Percentiles rank a stretch among this genome's conserved stretches.
These are phyloP conservation scores for Pachyrhizus erosus DNA, from an alignment of 306 rosid genomes.

Conservation along the genomic window DNA sequence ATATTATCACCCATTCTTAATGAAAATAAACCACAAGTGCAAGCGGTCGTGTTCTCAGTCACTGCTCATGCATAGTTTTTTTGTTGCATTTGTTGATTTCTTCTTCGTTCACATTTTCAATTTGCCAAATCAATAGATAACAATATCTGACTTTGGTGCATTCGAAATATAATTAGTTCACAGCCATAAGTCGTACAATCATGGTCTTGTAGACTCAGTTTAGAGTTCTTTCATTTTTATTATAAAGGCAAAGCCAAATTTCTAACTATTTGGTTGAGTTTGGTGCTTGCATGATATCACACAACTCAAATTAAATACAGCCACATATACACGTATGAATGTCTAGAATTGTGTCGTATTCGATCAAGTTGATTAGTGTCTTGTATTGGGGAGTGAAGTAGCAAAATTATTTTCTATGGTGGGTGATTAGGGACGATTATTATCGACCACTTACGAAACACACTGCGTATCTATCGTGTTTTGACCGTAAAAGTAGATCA, in stretches of 20 bases:
- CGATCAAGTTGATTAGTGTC: conserved; percentile 37
- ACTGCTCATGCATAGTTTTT: conserved; percentile 6
- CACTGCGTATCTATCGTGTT: conserved; percentile 36
- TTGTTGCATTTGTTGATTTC: conserved; percentile 7
- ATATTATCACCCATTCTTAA: neutral
- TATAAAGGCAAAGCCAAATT: conserved; percentile 16
- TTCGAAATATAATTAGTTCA: conserved; percentile 29
- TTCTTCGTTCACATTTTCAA: conserved; percentile 44
- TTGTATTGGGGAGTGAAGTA: neutral
- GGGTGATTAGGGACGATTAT: neutral
- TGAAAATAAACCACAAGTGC: neutral
- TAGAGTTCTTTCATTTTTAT: neutral
- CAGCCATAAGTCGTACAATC: neutral
- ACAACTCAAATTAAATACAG: conserved; percentile 29
- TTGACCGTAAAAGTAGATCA: neutral
- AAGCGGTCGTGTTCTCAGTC: neutral
- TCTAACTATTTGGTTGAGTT: conserved; percentile 46
- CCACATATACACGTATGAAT: conserved; percentile 21
- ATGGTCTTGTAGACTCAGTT: neutral
- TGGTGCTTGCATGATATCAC: conserved; percentile 35
- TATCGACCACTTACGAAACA: conserved; percentile 16
- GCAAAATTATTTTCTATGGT: conserved; percentile 1
- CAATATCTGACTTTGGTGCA: conserved; percentile 43
- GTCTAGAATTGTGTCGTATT: conserved; percentile 11
- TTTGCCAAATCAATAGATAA: conserved; percentile 38